Evolutionary conservation across 495 filamentous ascomycete species (phyloP).

Genomic region (Trichoderma gamsii): DNA sequence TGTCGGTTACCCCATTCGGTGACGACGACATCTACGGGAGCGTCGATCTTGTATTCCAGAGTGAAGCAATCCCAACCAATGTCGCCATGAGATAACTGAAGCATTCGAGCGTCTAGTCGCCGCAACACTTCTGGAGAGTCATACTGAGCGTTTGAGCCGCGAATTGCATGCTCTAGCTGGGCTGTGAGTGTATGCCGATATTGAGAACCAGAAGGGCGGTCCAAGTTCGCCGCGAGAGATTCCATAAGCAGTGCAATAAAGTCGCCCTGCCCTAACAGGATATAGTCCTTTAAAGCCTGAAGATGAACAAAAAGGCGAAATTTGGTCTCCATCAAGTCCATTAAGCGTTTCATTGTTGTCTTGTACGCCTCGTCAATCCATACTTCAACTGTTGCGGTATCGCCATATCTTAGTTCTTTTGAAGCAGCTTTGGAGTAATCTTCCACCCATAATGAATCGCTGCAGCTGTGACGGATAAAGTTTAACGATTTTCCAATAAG

Average conservation of each 20-base stretch:
- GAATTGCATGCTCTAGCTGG: constrained; percentile 94
- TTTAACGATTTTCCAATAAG: constrained; percentile 96
- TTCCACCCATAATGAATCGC: constrained; percentile 92
- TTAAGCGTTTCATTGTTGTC: constrained; percentile 93
- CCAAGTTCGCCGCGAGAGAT: constrained; percentile 82
- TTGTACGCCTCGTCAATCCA: constrained; percentile 98
- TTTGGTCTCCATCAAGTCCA: constrained; percentile 84
- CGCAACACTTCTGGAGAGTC: constrained; percentile 89
- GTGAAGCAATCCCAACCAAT: constrained; percentile 99
- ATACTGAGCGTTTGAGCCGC: constrained; percentile 93
- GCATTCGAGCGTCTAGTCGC: constrained; percentile 90
- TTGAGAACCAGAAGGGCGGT: constrained; percentile 89
- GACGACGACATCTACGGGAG: constrained; percentile 94
- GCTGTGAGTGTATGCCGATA: constrained; percentile 94
- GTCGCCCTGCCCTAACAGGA: constrained; percentile 91
- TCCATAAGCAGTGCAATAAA: constrained; percentile 98
- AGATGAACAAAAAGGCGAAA: constrained; percentile 93
- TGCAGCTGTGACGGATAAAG: constrained; percentile 93
- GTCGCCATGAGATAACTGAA: constrained; percentile 90
- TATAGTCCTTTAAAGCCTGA: constrained; percentile 85
- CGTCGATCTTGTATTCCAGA: constrained; percentile 96
- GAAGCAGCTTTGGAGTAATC: constrained; percentile 91
- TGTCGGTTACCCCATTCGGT: constrained; percentile 90
- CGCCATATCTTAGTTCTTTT: constrained; percentile 87
- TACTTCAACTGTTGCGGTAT: constrained; percentile 81